Base-by-base conservation (phyloP, 2,329 filamentous ascomycete genomes). In the Tolypocladium paradoxum region DNA sequence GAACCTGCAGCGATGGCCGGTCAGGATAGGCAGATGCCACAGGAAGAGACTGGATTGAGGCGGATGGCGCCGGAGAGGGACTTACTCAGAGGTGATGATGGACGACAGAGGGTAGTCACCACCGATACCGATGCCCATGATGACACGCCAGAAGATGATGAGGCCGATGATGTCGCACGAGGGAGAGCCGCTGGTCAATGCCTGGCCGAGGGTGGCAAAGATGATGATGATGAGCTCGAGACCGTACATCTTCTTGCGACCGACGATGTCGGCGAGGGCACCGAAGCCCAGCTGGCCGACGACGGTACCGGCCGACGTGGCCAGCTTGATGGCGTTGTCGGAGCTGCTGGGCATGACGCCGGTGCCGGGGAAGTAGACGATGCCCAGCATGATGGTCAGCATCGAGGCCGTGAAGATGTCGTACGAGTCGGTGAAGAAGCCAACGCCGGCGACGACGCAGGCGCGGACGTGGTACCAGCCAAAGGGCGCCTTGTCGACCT, bases 371-470 rank as follows among this genome's bases (percentile, higher is more conserved):
- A 79, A 90, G 74, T 87, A 92, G 59, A 90, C 87, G 49, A 91
- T 82, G 43, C 88, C 88, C 50, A 91, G 68, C 85, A 91, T 90
- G 57, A 80, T 77, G 31, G 85, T 88, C 57, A 86, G 74, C 64
- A 90, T 74, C 58, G 83, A 85, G 60, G 87, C 85, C 64, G 85
- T 83, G 68, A 93, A 93, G 72, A 90, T 88, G 64, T 87, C 84
- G 70, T 91, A 92, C 3, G 87, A 87, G 65, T 92, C 89, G 18
- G 88, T 92, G 71, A 93, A 93, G 81, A 95, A 93, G 61, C 88
- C 89, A 56, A 92, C 85, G 62, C 89, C 88, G 33, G 88, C 88
- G 27, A 92, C 88, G 9, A 88, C 72, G 52, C 88, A 80, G 54
- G 88, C 85, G 40, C 88, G 81, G 54, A 91, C 81, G 64, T 93